Evolutionary conservation across 768 basidiomycete species (phyloP), one percentile per base, ranked within the genome.

Genomic region (Boletus speciosus): DNA sequence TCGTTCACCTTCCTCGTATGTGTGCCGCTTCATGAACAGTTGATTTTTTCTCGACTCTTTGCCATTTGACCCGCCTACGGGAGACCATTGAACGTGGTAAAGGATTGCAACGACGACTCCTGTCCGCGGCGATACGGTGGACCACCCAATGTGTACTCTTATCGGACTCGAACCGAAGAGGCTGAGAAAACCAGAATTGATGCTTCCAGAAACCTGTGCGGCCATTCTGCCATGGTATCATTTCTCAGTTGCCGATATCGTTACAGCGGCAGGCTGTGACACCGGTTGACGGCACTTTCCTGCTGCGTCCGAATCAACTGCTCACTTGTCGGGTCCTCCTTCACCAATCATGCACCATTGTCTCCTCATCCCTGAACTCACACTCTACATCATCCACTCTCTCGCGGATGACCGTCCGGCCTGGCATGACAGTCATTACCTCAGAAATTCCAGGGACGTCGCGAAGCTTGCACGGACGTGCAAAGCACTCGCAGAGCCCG

Each of bases 401-500:
- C 52, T 70, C 21, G 64, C 60, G 2, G 60, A 64, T 3, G 66
- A 66, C 59, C 47, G 56, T 19, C 54, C 58, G 0, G 47, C 42
- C 6, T 53, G 56, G 52, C 50, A 60, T 27, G 58, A 58, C 37
- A 58, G 54, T 25, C 58, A 51, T 38, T 65, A 57, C 39, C 57
- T 61, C 29, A 57, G 37, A 32, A 66, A 68, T 40, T 44, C 58
- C 6, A 50, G 37, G 9, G 61, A 71, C 35, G 49, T 70, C 31
- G 66, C 69, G 4, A 62, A 48, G 39, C 61, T 70, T 6, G 66
- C 70, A 6, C 59, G 52, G 52, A 70, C 70, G 4, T 70, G 70
- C 45, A 70, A 61, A 25, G 36, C 52, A 23, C 60, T 70, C 42
- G 54, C 59, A 41, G 70, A 66, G 19, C 65, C 61, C 4, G 62